A percentile compares a stretch with the other conserved stretches of the same genome.
Evolutionary conservation across 1,139 yeast species (phyloP).

Genomic region (Suhomyces bokatorum): DNA sequence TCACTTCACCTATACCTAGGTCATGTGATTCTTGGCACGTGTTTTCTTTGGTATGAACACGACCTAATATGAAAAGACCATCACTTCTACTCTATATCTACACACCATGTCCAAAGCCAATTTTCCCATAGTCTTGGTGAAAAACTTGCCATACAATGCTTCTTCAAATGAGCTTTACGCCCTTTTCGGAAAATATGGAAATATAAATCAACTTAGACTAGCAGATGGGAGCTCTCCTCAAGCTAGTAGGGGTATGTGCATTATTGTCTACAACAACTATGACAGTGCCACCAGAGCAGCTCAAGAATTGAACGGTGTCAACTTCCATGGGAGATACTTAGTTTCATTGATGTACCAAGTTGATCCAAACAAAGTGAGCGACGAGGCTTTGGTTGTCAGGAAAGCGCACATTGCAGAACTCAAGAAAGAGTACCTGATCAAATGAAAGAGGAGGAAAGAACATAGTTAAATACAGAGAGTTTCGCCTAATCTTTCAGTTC

Average conservation of each 20-base stretch:
- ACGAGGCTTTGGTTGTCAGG: conserved; percentile 24
- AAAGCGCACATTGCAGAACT: conserved; percentile 23
- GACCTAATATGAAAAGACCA: neutral
- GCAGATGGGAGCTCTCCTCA: conserved; percentile 33
- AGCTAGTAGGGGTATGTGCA: conserved; percentile 48
- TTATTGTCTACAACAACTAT: conserved; percentile 54
- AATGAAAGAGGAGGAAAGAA: neutral
- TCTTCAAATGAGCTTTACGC: conserved; percentile 51
- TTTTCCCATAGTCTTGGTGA: conserved; percentile 55
- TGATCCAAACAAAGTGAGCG: conserved; percentile 32
- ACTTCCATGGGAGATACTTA: conserved; percentile 59
- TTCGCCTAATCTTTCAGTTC: too few relatives aligned
- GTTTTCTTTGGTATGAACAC: neutral
- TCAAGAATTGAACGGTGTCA: conserved; percentile 58
- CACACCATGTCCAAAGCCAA: conserved; percentile 21
- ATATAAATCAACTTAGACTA: conserved; percentile 54
- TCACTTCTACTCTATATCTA: too few relatives aligned
- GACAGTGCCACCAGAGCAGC: conserved; percentile 52
- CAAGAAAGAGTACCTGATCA: conserved; percentile 13
- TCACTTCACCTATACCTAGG: too few relatives aligned
- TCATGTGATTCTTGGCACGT: neutral
- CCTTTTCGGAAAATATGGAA: conserved; percentile 58
- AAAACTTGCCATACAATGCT: conserved; percentile 58
- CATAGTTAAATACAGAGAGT: neutral
- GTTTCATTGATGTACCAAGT: conserved; percentile 50